A percentile compares a stretch with the other conserved stretches of the same genome.
Evolutionary conservation across 2,329 filamentous ascomycete genomes (phyloP).

Genomic region (Aspergillus nomiae): DNA sequence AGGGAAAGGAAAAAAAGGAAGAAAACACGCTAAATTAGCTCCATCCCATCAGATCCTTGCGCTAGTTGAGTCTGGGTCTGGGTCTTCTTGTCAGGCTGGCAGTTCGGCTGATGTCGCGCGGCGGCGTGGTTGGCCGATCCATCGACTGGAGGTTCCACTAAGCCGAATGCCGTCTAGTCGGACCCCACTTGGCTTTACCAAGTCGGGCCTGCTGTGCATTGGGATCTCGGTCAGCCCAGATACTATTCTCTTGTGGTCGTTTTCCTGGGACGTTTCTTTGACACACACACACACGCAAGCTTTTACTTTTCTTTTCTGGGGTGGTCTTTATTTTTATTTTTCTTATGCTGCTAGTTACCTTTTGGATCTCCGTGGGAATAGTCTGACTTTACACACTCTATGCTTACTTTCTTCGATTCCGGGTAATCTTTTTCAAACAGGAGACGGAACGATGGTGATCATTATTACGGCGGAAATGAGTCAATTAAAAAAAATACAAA

Average conservation of each 20-base stretch:
- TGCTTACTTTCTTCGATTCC: not conserved
- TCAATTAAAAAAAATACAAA: not conserved
- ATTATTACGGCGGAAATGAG: not conserved
- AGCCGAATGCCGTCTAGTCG: not conserved
- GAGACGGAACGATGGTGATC: not conserved
- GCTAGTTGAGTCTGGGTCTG: not conserved
- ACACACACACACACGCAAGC: not conserved
- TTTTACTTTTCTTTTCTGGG: not conserved
- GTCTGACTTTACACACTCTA: no score
- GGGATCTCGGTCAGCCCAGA: not conserved
- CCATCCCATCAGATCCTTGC: not conserved
- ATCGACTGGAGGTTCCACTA: not conserved
- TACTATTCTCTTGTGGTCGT: not conserved
- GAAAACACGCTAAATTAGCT: not conserved
- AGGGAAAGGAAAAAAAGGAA: not conserved
- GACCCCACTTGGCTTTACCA: constrained; percentile 9
- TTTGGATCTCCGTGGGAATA: not conserved
- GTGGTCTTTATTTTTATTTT: not conserved
- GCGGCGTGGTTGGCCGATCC: not conserved
- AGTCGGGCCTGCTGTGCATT: constrained; percentile 14
- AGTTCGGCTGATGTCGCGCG: constrained; percentile 1
- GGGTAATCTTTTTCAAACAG: no score
- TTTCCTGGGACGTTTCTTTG: not conserved
- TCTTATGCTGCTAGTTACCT: not conserved
- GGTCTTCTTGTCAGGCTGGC: constrained; percentile 1